These are phyloP conservation scores for Aspergillus olivimuriae DNA, from an alignment of 495 filamentous ascomycete species.

Conservation along the genomic window DNA sequence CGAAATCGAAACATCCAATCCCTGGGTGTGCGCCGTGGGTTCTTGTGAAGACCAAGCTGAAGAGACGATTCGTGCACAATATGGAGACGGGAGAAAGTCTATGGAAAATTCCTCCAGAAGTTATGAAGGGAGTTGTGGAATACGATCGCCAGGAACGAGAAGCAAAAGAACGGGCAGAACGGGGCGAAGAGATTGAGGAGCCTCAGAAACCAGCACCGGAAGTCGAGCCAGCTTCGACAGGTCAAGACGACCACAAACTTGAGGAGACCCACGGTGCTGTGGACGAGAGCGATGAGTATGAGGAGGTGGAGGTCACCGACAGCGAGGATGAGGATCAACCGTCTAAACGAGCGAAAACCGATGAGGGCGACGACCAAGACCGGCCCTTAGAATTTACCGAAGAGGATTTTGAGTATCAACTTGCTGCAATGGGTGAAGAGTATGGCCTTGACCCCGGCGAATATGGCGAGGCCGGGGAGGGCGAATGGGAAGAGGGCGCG, in stretches of 20 bases:
- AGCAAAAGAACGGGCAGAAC: conserved; percentile 38
- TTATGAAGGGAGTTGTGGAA: conserved; percentile 73
- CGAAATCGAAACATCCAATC: conserved; percentile 71
- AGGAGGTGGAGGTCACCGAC: conserved; percentile 84
- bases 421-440: conserved; percentile 78
- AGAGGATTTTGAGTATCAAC: conserved; percentile 89
- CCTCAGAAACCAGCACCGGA: conserved; percentile 10
- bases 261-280: conserved; percentile 6
- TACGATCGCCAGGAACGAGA: conserved; percentile 53
- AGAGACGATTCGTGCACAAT: conserved; percentile 85
- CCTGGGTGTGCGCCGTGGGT: conserved; percentile 85
- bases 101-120: conserved; percentile 83
- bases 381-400: conserved; percentile 84
- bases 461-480: conserved; percentile 58
- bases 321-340: conserved; percentile 52
- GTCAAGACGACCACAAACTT: conserved; percentile 2
- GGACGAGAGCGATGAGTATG: conserved; percentile 59
- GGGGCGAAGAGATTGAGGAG: conserved; percentile 30
- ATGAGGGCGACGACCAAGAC: conserved; percentile 45
- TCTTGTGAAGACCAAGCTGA: conserved; percentile 82
- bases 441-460: conserved; percentile 67
- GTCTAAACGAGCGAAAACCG: conserved; percentile 61
- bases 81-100: conserved; percentile 74
- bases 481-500: conserved; percentile 64
- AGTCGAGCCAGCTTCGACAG: not conserved